Conservation (phyloP, 805 yeast genomes). For the Sugiyamaella lignohabitans region DNA sequence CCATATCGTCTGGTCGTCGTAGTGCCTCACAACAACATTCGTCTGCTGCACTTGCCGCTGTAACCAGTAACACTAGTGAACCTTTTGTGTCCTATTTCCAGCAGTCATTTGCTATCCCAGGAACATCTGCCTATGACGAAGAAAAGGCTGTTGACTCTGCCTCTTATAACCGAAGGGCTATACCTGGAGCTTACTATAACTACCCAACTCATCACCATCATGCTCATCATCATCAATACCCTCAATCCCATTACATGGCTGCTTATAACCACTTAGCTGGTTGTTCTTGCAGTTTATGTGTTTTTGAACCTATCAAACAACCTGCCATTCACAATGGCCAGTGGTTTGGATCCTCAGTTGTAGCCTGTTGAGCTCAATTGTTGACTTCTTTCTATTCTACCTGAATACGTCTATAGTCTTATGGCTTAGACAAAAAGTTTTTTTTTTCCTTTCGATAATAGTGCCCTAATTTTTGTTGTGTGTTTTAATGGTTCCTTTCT, state of each 20-base stretch:
- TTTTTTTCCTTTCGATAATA: too few relatives aligned
- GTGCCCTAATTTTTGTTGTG: too few relatives aligned
- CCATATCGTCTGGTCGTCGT: neutral
- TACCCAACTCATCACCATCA: neutral
- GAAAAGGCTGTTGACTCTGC: conserved; percentile 7
- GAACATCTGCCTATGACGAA: conserved; percentile 1
- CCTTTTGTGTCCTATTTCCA: conserved; percentile 21
- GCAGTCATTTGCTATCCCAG: conserved; percentile 17
- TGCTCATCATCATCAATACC: neutral
- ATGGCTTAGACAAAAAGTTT: too few relatives aligned
- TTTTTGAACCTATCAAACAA: conserved; percentile 14
- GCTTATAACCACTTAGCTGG: conserved; percentile 16
- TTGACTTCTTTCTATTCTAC: too few relatives aligned
- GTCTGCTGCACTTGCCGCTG: neutral
- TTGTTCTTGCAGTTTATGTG: conserved; percentile 19
- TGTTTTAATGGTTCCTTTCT: too few relatives aligned
- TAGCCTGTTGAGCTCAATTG: conserved; percentile 4
- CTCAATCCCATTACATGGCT: conserved; percentile 15
- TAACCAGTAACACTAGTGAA: neutral
- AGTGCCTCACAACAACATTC: conserved; percentile 3
- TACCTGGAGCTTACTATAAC: neutral
- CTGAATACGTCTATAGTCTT: too few relatives aligned
- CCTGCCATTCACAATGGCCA: conserved; percentile 1
- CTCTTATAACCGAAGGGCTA: neutral
- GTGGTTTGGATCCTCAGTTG: conserved; percentile 10